Base-by-base conservation (phyloP, 305 asterid species). In the Andrographis paniculata region DNA sequence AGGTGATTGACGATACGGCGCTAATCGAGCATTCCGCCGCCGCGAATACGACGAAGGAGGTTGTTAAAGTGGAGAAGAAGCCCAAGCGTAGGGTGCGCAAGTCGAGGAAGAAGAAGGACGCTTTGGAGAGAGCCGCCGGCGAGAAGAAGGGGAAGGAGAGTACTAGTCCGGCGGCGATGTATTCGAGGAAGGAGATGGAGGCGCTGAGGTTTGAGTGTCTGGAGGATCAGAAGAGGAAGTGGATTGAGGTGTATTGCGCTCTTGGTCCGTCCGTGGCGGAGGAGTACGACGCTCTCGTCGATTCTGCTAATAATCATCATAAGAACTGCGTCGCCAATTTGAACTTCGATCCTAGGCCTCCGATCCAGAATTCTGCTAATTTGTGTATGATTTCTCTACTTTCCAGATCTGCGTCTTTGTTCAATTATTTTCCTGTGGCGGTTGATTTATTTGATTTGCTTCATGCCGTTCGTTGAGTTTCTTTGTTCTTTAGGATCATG, bases 101-200 rank as follows among this genome's bases (percentile, higher is more conserved):
- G 38, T 41, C 38, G 24, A 60, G 42, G 53, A 62, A 27, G 45
- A 67, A 17, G 21, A 33, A 58, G 41, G 66, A 40, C 2, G 11
- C 20, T 4, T 37, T 16, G 21, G 20, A 14, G 14, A 7, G 4
- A 0, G 8, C 13, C 14, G n/a, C 13, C 4, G n/a, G 12, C 1
- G 38, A 24, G 36, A 43, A 36, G 45, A 49, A 52, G 6, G 64
- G 51, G 56, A 51, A 61, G 56, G 54, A 48, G 33, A 50, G 45
- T 24, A 21, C 4, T 27, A 12, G 9, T 15, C 15, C 1, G 30
- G 30, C 30, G 30, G 8, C 4, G 20, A 50, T 42, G 38, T 76
- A 82, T 45, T 50, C 70, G 4, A 61, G 76, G 58, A 59, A 56
- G 62, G 89, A 82, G 64, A 45, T 79, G 77, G 78, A 70, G 63